These are phyloP conservation scores for Aspergillus ibericus DNA, from an alignment of 2,329 filamentous ascomycete species.

Conservation along the genomic window DNA sequence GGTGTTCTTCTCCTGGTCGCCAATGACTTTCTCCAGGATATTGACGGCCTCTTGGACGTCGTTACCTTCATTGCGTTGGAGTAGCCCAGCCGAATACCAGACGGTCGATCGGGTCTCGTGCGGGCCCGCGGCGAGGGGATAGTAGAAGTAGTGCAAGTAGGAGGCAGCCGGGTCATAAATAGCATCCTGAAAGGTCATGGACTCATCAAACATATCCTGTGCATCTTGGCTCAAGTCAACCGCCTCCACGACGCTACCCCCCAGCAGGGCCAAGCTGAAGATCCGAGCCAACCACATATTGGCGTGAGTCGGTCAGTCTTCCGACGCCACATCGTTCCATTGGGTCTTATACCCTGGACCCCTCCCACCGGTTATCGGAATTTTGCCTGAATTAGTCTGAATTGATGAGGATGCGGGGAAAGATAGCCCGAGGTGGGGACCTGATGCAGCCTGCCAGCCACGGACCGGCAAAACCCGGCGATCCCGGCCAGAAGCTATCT, in stretches of 20 bases:
- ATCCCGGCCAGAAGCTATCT: background rate
- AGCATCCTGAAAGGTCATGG: constrained; percentile 57
- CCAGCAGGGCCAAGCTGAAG: background rate
- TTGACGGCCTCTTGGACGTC: constrained; percentile 54
- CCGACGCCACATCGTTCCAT: background rate
- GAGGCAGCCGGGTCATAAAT: constrained; percentile 55
- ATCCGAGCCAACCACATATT: background rate
- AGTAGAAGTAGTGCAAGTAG: constrained; percentile 55
- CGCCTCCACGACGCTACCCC: background rate
- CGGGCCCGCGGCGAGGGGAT: constrained; percentile 34
- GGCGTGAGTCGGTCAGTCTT: background rate
- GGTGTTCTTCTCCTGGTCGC: constrained; percentile 44
- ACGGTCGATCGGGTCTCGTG: constrained; percentile 59
- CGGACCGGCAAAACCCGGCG: background rate
- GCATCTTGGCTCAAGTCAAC: constrained; percentile 23
- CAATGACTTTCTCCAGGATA: constrained; percentile 53
- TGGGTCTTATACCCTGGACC: background rate
- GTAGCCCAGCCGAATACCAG: constrained; percentile 61
- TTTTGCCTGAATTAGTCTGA: background rate
- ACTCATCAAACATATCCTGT: constrained; percentile 48
- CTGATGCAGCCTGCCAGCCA: background rate
- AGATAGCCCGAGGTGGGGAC: background rate
- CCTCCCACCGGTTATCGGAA: too few relatives aligned
- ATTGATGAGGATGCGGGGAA: background rate
- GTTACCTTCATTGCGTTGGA: constrained; percentile 54